Conservation (phyloP, 1,284 basidiomycete species). For the Mycena sp. region DNA sequence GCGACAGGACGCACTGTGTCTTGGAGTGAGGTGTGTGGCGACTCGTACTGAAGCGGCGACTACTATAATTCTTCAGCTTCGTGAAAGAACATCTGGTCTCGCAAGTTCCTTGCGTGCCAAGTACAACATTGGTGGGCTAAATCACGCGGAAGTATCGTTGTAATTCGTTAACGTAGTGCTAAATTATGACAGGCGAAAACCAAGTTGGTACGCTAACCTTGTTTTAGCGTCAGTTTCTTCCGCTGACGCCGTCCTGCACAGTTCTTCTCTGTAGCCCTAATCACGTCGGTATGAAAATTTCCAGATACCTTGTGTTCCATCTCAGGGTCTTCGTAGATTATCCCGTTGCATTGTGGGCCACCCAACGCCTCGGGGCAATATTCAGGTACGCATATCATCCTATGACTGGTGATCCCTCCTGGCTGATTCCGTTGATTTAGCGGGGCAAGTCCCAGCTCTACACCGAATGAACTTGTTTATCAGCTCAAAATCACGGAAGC, state of each 20-base stretch:
- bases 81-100: slow-evolving; percentile 59
- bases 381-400: slow-evolving; percentile 52
- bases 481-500: slow-evolving; percentile 63
- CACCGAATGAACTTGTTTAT: slow-evolving; percentile 67
- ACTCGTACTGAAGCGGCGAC: not conserved
- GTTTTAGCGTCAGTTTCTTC: not conserved
- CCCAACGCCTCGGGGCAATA: slow-evolving; percentile 73
- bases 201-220: slow-evolving; percentile 45
- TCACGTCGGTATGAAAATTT: slow-evolving; percentile 53
- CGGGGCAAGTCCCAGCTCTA: slow-evolving; percentile 73
- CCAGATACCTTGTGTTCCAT: slow-evolving; percentile 62
- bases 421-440: slow-evolving; percentile 33
- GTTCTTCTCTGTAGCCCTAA: slow-evolving; percentile 19
- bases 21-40: slow-evolving; percentile 53
- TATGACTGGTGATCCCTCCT: not conserved
- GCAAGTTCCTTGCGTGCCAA: slow-evolving; percentile 61
- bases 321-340: slow-evolving; percentile 81
- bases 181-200: slow-evolving; percentile 47
- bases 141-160: not conserved
- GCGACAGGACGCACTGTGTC: slow-evolving; percentile 57
- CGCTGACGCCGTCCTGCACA: not conserved
- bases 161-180: not conserved
- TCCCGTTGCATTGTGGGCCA: slow-evolving; percentile 74
- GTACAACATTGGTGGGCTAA: slow-evolving; percentile 53
- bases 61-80: slow-evolving; percentile 48